Evolutionary conservation across 2,329 filamentous ascomycete species (phyloP), one percentile per base, ranked within the genome.

Genomic region (Immersiporthe knoxdaviesiana): DNA sequence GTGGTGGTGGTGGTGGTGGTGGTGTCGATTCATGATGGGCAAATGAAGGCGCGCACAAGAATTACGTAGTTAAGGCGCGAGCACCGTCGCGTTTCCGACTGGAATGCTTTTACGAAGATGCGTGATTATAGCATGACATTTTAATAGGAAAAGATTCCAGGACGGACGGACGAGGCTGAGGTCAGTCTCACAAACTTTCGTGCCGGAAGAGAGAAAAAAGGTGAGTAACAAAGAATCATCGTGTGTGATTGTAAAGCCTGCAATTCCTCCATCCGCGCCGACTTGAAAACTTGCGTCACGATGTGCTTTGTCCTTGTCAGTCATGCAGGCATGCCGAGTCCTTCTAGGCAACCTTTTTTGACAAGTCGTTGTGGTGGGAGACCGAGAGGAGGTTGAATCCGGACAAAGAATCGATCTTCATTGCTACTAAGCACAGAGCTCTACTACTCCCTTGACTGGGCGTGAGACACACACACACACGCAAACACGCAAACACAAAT

Each of bases 221-320:
- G 10, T 59, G 30, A 56, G 56, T 32, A 37, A 59, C 56, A 59
- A 59, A 59, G 56, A 59, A 37, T 35, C 56, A 59, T 6, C 56
- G 18, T 44, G 16, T n/a, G 44, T 47, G 44, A 47, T 18, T 47
- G 21, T 37, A 27, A 59, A 18, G 6, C 32, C 24, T 24, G 14
- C 56, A 14, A 7, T 8, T n/a, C 32, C 56, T 18, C 1, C 35
- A 16, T 35, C 56, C 56, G 10, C 21, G 16, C 7, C 30, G 6
- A 37, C 18, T 37, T 32, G 8, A n/a, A 44, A 21, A 24, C 56
- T 37, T 59, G 56, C 30, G 30, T 59, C 56, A 37, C 18, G 30
- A 12, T 59, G 11, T 11, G 8, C 63, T 65, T 65, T 65, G 32
- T 54, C 4, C 30, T 18, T 18, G 52, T 37, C 47, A 37, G 52